A percentile compares a stretch with the other conserved stretches of the same genome.
Evolutionary conservation across 768 basidiomycete genomes (phyloP).

Genomic region (Tricholoma saponaceum): DNA sequence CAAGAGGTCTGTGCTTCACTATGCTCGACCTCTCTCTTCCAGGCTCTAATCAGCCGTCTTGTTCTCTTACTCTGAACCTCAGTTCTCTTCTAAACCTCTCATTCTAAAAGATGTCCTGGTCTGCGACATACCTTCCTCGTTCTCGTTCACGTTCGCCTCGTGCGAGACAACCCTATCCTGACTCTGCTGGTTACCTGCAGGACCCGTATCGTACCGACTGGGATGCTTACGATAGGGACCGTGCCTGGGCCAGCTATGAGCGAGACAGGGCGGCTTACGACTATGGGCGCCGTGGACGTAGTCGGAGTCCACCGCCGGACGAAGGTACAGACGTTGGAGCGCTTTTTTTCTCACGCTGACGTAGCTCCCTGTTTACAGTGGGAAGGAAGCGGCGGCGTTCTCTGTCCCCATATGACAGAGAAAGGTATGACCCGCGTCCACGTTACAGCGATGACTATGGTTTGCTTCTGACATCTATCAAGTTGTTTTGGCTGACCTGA

Average conservation of each 20-base stretch:
- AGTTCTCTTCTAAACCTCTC: slow-evolving; percentile 34
- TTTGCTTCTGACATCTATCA: slow-evolving; percentile 30
- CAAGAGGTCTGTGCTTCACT: slow-evolving; percentile 92
- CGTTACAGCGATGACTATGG: slow-evolving; percentile 82
- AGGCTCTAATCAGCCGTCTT: slow-evolving; percentile 69
- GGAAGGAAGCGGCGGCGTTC: slow-evolving; percentile 81
- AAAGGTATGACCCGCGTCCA: slow-evolving; percentile 78
- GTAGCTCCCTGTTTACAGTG: slow-evolving; percentile 26
- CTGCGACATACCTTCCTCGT: slow-evolving; percentile 70
- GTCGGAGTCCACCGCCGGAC: slow-evolving; percentile 70
- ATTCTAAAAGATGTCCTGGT: slow-evolving; percentile 76
- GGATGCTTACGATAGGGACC: slow-evolving; percentile 72
- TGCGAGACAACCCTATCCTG: slow-evolving; percentile 52
- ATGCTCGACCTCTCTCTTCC: slow-evolving; percentile 80
- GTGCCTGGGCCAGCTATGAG: slow-evolving; percentile 60
- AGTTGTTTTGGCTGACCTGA: slow-evolving; percentile 11
- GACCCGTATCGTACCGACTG: slow-evolving; percentile 63
- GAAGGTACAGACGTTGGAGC: slow-evolving; percentile 43
- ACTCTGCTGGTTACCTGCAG: slow-evolving; percentile 33
- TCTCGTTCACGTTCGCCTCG: slow-evolving; percentile 85
- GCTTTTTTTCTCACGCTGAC: slow-evolving; percentile 3
- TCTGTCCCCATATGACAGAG: slow-evolving; percentile 76
- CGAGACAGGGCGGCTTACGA: slow-evolving; percentile 69
- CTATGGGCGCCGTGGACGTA: slow-evolving; percentile 65
- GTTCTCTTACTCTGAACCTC: slow-evolving; percentile 54